Evolutionary conservation across 1,284 basidiomycete species (phyloP), one percentile per base, ranked within the genome.

Genomic region (Hypsizygus ulmarius): DNA sequence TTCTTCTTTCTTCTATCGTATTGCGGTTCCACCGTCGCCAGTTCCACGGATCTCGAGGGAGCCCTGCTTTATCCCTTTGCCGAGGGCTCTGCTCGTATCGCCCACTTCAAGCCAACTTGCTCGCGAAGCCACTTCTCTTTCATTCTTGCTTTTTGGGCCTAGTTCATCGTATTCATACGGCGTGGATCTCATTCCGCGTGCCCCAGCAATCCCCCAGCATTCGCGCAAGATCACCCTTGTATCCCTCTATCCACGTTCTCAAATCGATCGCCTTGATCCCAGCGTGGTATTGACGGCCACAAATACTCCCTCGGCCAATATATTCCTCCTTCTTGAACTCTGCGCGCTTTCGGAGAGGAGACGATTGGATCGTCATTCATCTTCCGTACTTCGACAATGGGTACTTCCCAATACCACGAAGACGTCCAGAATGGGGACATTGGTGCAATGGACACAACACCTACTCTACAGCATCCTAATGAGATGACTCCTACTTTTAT

Each of bases 381-480:
- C 48, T 43, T 38, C 43, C 39, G 28, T 39, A 44, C 47, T 40
- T 45, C 46, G 14, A 30, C 50, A 40, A 58, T 64, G 59, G 56
- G 45, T 25, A 37, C 50, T 6, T 43, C 47, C 19, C 61, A 59
- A 43, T 68, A 63, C 58, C 67, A 64, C 53, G 64, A 62, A 61
- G 64, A 64, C 50, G 48, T 62, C 42, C 63, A 63, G 48, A 52
- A 57, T 47, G 54, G 48, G 46, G 58, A 59, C 33, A 52, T 58
- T 25, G 58, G 50, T 28, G 47, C 60, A 52, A 70, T 73, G 68
- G 68, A 71, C 55, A 68, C 66, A 43, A 62, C 62, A 42, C 57
- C 56, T 38, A 61, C 63, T 36, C 43, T 59, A 37, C 59, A 61
- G 36, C 57, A 51, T 44, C 53, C 56, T 33, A 56, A 57, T 46